Evolutionary conservation across 768 basidiomycete genomes (phyloP).

Genomic region (Tricholoma terreum): DNA sequence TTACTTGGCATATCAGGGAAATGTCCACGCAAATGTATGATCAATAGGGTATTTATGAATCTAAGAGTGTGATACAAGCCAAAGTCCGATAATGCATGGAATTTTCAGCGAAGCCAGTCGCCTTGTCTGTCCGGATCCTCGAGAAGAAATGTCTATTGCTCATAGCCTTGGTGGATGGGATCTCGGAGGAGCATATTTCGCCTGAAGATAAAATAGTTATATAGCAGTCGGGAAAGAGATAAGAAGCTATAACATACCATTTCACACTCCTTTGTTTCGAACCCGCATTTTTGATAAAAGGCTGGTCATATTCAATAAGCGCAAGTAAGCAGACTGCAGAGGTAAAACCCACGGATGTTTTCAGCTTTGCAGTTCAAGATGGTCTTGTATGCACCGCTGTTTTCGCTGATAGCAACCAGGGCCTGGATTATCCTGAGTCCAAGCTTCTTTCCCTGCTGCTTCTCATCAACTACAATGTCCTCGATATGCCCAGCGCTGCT

Average conservation of each 20-base stretch:
- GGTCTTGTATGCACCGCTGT: slow-evolving; percentile 87
- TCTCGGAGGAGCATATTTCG: slow-evolving; percentile 54
- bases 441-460: slow-evolving; percentile 87
- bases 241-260: slow-evolving; percentile 61
- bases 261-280: slow-evolving; percentile 84
- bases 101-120: neutral
- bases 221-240: slow-evolving; percentile 1
- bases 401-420: slow-evolving; percentile 80
- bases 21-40: too few relatives aligned
- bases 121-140: neutral
- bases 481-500: slow-evolving; percentile 94
- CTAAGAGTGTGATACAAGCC: too few relatives aligned
- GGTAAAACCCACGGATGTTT: slow-evolving; percentile 70
- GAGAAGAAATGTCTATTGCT: neutral
- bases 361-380: slow-evolving; percentile 91
- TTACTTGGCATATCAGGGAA: too few relatives aligned
- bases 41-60: too few relatives aligned
- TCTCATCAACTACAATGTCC: slow-evolving; percentile 91
- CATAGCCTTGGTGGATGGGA: slow-evolving; percentile 37
- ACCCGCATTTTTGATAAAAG: slow-evolving; percentile 98
- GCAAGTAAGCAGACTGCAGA: neutral
- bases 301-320: slow-evolving; percentile 43
- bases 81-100: too few relatives aligned
- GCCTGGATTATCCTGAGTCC: slow-evolving; percentile 86
- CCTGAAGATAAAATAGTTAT: slow-evolving; percentile 35